These are phyloP conservation scores for Pleurotus djamor DNA, from an alignment of 768 basidiomycete species.

Conservation along the genomic window DNA sequence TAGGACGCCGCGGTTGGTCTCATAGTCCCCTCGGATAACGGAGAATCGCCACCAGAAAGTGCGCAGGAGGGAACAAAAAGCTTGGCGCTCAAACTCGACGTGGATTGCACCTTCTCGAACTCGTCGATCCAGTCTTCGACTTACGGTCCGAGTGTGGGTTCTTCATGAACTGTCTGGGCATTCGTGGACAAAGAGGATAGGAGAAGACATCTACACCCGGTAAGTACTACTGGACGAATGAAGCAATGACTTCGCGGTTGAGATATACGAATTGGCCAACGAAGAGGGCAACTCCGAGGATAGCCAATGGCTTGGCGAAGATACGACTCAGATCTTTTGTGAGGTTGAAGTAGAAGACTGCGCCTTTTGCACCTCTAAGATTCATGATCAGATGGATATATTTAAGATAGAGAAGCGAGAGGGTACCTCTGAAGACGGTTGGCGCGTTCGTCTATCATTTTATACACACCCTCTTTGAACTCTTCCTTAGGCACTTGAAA, in stretches of 20 bases:
- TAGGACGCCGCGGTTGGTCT: too few relatives aligned
- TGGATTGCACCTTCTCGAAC: too few relatives aligned
- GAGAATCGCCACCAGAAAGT: too few relatives aligned
- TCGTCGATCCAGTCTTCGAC: not conserved
- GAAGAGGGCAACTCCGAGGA: not conserved
- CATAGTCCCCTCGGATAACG: too few relatives aligned
- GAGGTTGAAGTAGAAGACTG: not conserved
- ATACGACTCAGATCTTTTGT: not conserved
- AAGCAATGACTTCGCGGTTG: not conserved
- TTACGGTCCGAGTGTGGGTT: not conserved
- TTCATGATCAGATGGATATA: not conserved
- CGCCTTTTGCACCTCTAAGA: not conserved
- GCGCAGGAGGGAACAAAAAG: too few relatives aligned
- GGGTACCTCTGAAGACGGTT: conserved; percentile 29
- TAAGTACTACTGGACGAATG: not conserved
- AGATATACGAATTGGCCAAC: not conserved
- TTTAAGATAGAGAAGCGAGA: not conserved
- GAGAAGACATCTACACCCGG: not conserved
- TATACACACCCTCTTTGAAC: conserved; percentile 50
- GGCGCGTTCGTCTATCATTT: conserved; percentile 44
- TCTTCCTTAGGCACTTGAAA: conserved; percentile 43
- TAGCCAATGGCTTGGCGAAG: not conserved
- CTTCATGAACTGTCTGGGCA: too few relatives aligned
- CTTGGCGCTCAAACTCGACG: too few relatives aligned
- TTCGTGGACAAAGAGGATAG: not conserved